These are phyloP conservation scores for Acacia concinna DNA, from an alignment of 331 rosid genomes.

Conservation along the genomic window DNA sequence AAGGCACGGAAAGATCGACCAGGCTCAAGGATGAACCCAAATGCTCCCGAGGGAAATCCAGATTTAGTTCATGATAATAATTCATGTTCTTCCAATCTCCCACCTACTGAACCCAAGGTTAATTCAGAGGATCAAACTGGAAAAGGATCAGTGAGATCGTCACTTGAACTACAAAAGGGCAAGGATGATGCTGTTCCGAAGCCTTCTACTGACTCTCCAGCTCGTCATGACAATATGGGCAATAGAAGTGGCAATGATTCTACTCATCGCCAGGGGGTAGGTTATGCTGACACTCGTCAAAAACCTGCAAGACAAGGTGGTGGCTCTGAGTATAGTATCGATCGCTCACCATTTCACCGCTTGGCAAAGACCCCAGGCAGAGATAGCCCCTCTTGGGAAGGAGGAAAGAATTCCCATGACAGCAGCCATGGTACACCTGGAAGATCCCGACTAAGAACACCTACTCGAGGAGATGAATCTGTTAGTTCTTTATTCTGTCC, in stretches of 20 bases:
- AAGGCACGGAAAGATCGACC: conserved; percentile 83
- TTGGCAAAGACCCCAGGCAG: conserved; percentile 62
- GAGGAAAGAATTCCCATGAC: conserved; percentile 66
- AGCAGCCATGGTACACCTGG: conserved; percentile 75
- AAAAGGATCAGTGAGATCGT: conserved; percentile 37
- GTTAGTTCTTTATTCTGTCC: conserved; percentile 47
- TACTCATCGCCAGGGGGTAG: conserved; percentile 37
- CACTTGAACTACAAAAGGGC: conserved; percentile 48
- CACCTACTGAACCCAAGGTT: conserved; percentile 46
- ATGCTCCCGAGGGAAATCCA: conserved; percentile 73
- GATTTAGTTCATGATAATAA: conserved; percentile 42
- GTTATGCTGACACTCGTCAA: conserved; percentile 54
- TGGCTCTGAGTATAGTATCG: conserved; percentile 69
- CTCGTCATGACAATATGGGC: conserved; percentile 46
- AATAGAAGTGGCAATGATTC: conserved; percentile 47
- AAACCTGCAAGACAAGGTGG: conserved; percentile 50
- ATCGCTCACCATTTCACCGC: conserved; percentile 88
- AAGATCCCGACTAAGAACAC: conserved; percentile 65
- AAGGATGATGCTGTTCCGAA: conserved; percentile 60
- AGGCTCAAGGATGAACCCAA: conserved; percentile 74
- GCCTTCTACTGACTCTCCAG: conserved; percentile 61
- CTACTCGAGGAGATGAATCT: conserved; percentile 58
- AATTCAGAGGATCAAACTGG: conserved; percentile 41
- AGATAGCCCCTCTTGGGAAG: conserved; percentile 67
- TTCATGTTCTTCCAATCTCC: conserved; percentile 45